Evolutionary conservation across 345 rosid genomes (phyloP).

Genomic region (Heritiera fomes): DNA sequence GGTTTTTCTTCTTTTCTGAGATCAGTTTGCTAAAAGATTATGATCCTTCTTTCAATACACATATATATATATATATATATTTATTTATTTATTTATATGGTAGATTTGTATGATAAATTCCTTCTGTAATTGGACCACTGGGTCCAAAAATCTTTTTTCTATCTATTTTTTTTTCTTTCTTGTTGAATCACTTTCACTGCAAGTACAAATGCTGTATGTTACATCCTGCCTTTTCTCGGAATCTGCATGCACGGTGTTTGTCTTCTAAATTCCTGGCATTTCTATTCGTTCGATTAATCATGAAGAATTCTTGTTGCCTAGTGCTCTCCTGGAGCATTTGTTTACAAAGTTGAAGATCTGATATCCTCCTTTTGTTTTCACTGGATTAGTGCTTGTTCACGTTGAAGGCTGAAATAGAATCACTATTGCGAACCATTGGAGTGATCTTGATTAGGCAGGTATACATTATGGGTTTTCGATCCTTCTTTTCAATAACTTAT

Average conservation of each 20-base stretch:
- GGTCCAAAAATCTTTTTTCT: conserved; percentile 8
- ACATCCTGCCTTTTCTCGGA: not conserved
- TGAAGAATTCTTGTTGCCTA: not conserved
- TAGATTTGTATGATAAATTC: not conserved
- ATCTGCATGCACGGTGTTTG: not conserved
- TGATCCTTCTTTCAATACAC: not conserved
- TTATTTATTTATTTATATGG: not conserved
- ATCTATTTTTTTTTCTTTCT: not conserved
- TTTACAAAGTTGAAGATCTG: conserved; percentile 33
- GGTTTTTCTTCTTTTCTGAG: not conserved
- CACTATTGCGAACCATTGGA: not conserved
- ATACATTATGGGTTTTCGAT: not conserved
- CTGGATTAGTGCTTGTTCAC: conserved; percentile 15
- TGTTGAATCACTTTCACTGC: conserved; percentile 11
- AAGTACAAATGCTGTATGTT: not conserved
- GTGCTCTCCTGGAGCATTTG: not conserved
- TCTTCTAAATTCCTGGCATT: not conserved
- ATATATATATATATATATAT: too few relatives aligned
- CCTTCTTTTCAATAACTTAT: not conserved
- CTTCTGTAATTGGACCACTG: conserved; percentile 20
- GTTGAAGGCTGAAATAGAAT: conserved; percentile 6
- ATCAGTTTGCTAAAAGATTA: conserved; percentile 3
- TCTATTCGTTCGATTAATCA: conserved; percentile 29
- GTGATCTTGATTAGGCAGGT: conserved; percentile 9
- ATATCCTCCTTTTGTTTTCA: conserved; percentile 4